Evolutionary conservation across 805 yeast species (phyloP).

Genomic region (Schizosaccharomyces pombe): ASM294v3 CU329670.1:2699001-2699500

Average conservation of each 20-base stretch:
- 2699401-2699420: slow-evolving; percentile 95
- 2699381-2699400: slow-evolving; percentile 64
- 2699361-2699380: slow-evolving; percentile 96
- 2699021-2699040: slow-evolving; percentile 62
- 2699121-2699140: slow-evolving; percentile 73
- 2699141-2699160: slow-evolving; percentile 68
- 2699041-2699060: slow-evolving; percentile 93
- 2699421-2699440: slow-evolving; percentile 56
- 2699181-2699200: slow-evolving; percentile 94
- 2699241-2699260: slow-evolving; percentile 85
- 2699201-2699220: slow-evolving; percentile 68
- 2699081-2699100: slow-evolving; percentile 87
- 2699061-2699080: slow-evolving; percentile 84
- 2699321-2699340: slow-evolving; percentile 88
- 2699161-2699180: slow-evolving; percentile 97
- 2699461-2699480: slow-evolving; percentile 94
- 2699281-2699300: slow-evolving; percentile 78
- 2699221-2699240: slow-evolving; percentile 97
- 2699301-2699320: slow-evolving; percentile 85
- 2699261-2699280: slow-evolving; percentile 88
- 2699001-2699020: neutral
- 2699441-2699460: slow-evolving; percentile 94
- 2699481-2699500: slow-evolving; percentile 80
- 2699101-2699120: slow-evolving; percentile 85
- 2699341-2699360: slow-evolving; percentile 80